Evolutionary conservation across 2,329 filamentous ascomycete species (phyloP), one percentile per base, ranked within the genome.

Genomic region (Coccinonectria pachysandricola): DNA sequence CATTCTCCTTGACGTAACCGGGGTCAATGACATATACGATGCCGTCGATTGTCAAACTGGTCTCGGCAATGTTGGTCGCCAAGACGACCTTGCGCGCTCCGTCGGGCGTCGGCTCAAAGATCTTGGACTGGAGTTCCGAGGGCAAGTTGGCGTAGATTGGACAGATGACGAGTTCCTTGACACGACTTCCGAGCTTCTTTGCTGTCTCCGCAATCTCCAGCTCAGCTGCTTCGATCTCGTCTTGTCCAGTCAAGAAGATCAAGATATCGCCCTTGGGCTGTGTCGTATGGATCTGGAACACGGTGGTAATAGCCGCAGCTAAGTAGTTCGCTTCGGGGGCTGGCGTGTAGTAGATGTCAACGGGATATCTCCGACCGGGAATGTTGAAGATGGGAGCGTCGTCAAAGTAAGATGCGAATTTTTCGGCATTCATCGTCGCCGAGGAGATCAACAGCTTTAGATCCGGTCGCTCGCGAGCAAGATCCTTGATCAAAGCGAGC

Each of bases 51-150:
- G 91, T 98, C 47, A 98, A 60, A 62, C 77, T 86, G 0, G 91
- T 98, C 54, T 98, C 91, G 3, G 91, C 91, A 53, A 98, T 96
- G 49, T 98, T 98, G 3, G 91, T 96, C 0, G 88, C 86, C 19
- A 96, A 60, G 0, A 98, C 85, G 0, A 96, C 85, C 50, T 96
- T 98, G 15, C 91, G 72, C 0, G 82, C 79, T 11, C 79, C 79
- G 0, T 79, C 73, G 0, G 91, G 88, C 1, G 88, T 93, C 0
- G 87, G 86, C 45, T 94, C 85, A 46, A 98, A 98, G 39, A 96
- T 94, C 50, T 88, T 88, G 24, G 80, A 74, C 50, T 98, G 91
- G 2, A 93, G 60, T 32, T 96, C 87, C 0, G 85, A 86, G 0
- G 87, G 87, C 19, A 98, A 59, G 45, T 93, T 94, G 46, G 86